Base-by-base conservation (phyloP, 257 asterid genomes). In the Anisodus acutangulus region DNA sequence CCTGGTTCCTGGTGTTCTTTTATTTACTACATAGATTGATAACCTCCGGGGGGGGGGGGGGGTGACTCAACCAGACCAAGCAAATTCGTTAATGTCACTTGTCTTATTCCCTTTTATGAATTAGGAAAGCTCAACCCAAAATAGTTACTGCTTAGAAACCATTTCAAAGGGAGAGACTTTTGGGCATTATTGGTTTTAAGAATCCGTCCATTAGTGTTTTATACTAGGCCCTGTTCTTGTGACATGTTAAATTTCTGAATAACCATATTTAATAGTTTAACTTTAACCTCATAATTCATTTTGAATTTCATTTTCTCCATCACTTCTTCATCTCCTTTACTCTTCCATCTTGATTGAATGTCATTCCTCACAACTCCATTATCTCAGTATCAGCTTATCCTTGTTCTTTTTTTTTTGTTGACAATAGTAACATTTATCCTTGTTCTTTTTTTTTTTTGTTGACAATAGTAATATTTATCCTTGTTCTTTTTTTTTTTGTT, bases 231-330 rank as follows among this genome's bases (percentile, higher is more conserved):
- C 80, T 49, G 11, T 6, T 41, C 17, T 72, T 19, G 59, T 47
- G 80, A 72, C 59, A 72, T 47, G 80, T 72, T 10, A 72, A 72
- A 13, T 45, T 72, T 72, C 41, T 47, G 59, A 72, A 47, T 47
- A 5, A 11, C 80, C 5, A 45, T 45, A 72, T 47, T 10, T 72
- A 3, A 47, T 7, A 68, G 76, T 68, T 67, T 39, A 68, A 72
- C 59, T 47, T 47, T 19, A 72, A 10, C 80, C 41, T 47, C 10
- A 72, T 16, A 72, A 19, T 10, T 72, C 80, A 72, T 47, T 72
- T 72, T 45, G 59, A 72, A n/a, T 3, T 47, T 47, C 41, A 72
- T 72, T 47, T n/a, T 11, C 5, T 72, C 1, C 6, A 12, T 68
- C 26, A 37, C 51, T 39, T 39, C 13, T 68, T 68, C 7, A n/a